Evolutionary conservation across 73 alveolate genomes (phyloP).

Genomic region (Halteria grandinella): DNA sequence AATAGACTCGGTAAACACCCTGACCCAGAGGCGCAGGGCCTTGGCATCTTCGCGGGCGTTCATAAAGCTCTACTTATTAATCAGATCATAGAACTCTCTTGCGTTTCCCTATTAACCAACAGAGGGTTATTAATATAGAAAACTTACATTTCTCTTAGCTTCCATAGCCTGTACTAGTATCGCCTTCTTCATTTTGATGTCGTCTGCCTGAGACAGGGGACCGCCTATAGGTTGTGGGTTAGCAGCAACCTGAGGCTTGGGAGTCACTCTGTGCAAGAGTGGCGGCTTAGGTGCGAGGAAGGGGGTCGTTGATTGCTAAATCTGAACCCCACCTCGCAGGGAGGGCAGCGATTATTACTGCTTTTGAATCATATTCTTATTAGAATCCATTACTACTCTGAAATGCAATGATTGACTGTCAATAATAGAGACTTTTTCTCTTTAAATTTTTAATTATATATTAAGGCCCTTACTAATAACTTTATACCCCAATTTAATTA

Average conservation of each 20-base stretch:
- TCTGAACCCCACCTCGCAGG: not conserved
- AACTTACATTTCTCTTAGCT: constrained; percentile 27
- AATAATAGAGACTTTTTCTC: too few relatives aligned
- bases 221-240: constrained; percentile 31
- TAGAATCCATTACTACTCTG: too few relatives aligned
- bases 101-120: constrained; percentile 12
- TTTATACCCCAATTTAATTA: too few relatives aligned
- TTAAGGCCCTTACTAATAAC: too few relatives aligned
- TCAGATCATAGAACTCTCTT: constrained; percentile 7
- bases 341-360: not conserved
- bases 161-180: constrained; percentile 12
- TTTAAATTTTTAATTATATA: too few relatives aligned
- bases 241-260: constrained; percentile 36
- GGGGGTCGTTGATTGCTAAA: not conserved
- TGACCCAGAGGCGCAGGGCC: constrained; percentile 42
- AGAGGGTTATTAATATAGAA: not conserved
- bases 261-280: too few relatives aligned
- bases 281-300: constrained; percentile 4
- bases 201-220: not conserved
- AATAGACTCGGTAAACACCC: constrained; percentile 18
- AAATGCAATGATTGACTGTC: too few relatives aligned
- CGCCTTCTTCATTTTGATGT: constrained; percentile 14
- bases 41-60: constrained; percentile 24
- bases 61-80: constrained; percentile 22
- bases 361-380: too few relatives aligned